Evolutionary conservation across 768 basidiomycete genomes (phyloP), one percentile per base, ranked within the genome.

Genomic region (Tylopilus vinaceipallidus): DNA sequence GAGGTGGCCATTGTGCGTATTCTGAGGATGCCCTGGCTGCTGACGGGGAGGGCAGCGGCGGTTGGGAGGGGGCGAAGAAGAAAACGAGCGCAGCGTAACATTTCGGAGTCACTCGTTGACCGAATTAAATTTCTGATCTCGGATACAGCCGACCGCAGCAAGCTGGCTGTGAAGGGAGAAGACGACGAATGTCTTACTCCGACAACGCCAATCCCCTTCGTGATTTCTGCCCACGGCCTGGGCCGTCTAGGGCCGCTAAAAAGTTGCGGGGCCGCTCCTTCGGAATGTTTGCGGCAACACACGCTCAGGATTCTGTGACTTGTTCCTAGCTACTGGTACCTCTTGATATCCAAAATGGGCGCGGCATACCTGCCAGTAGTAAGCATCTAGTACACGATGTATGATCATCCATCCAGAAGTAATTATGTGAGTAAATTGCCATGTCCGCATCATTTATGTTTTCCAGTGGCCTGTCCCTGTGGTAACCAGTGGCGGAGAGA

Each of bases 1-100:
- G 72, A 61, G 19, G 79, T 76, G 57, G 84, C 80, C 85, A 87
- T 88, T 62, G 72, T 73, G 61, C 79, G 73, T 48, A 60, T 47
- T 53, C 51, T 58, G 34, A 40, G 29, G 20, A 38, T 4, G 41
- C 36, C 26, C 16, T 43, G 50, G 20, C 44, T 57, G 42, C 42
- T 49, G 55, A 69, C 49, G 44, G 66, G 68, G 48, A 55, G 57
- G 41, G 54, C 41, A 23, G 56, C 35, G 27, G 61, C 46, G 46
- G 64, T 57, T 5, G 64, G 24, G 37, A 53, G 22, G 11, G 57
- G 55, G 65, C 62, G 65, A 52, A 60, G 50, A 44, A 72, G 55
- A 42, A 50, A 62, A 41, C 63, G 62, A 36, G 60, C 42, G 22
- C 64, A 34, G 42, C 52, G 64, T 37, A 71, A 30, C 73, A 73